These are phyloP conservation scores for Pyracantha coccinea DNA, from an alignment of 331 rosid genomes.

Conservation along the genomic window DNA sequence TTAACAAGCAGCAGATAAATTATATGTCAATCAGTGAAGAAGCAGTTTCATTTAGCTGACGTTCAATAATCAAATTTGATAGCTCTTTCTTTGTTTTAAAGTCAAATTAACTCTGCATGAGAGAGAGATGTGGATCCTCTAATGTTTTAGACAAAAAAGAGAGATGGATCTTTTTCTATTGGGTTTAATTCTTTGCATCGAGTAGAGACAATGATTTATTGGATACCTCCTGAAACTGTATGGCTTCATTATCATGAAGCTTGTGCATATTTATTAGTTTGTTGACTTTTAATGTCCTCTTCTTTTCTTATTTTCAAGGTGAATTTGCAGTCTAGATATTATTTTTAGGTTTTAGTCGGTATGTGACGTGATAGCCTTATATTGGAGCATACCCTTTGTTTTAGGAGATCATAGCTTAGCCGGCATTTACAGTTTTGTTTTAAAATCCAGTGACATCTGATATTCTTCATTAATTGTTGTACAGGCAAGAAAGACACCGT, in stretches of 20 bases:
- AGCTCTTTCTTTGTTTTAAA: neutral
- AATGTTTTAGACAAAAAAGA: neutral
- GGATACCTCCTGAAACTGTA: neutral
- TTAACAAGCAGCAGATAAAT: neutral
- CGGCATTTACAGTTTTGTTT: neutral
- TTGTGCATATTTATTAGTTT: neutral
- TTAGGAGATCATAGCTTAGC: neutral
- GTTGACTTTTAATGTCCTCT: neutral
- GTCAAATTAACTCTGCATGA: neutral
- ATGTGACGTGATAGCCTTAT: neutral
- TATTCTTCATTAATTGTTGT: slow-evolving; percentile 17
- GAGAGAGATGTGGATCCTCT: no score
- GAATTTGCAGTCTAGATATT: neutral
- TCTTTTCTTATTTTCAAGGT: neutral
- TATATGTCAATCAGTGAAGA: neutral
- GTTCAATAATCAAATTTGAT: neutral
- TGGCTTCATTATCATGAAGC: neutral
- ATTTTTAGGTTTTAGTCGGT: neutral
- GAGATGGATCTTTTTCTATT: neutral
- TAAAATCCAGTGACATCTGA: neutral
- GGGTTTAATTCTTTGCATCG: neutral
- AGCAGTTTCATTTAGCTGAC: neutral
- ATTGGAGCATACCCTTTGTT: neutral
- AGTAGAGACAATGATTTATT: neutral
- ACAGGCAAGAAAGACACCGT: slow-evolving; percentile 92